Percentiles rank a stretch among this genome's conserved stretches.
phyloP scores from a whole-genome alignment of 2,329 filamentous ascomycete species.

The Chrysoporthe deuterocubensis region DNA sequence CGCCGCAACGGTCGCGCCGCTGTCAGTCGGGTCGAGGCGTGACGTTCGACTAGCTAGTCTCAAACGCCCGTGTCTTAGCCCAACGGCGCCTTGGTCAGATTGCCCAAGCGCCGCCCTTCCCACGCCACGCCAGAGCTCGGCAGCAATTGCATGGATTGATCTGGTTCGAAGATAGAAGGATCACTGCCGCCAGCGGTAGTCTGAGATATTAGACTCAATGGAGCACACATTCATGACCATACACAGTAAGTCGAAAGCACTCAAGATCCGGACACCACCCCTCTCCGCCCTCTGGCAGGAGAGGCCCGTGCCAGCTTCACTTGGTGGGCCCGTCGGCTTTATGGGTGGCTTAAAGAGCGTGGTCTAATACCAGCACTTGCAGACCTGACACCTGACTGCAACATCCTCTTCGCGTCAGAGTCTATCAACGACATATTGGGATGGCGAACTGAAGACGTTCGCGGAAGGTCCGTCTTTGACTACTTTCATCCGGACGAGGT shows the following conservation, averaged over 20 bases:
- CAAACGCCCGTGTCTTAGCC: conserved; percentile 25
- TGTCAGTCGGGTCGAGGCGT: conserved; percentile 29
- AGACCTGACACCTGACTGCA: conserved; percentile 78
- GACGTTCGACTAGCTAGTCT: conserved; percentile 19
- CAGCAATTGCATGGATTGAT: conserved; percentile 31
- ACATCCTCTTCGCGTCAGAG: conserved; percentile 81
- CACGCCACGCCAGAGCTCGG: conserved; percentile 16
- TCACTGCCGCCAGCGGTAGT: conserved; percentile 17
- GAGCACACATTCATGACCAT: conserved; percentile 92
- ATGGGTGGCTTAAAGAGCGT: neutral
- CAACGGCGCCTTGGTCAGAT: conserved; percentile 22
- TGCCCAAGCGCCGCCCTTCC: conserved; percentile 19
- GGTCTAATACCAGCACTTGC: conserved; percentile 25
- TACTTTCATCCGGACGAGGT: conserved; percentile 86
- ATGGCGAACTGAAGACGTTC: conserved; percentile 75
- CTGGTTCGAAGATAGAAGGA: conserved; percentile 29
- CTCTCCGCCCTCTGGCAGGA: too few relatives aligned
- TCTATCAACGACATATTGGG: conserved; percentile 84
- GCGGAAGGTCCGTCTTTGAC: conserved; percentile 78
- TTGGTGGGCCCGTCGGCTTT: neutral
- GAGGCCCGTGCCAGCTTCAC: neutral
- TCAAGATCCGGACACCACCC: neutral
- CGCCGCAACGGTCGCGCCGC: conserved; percentile 34
- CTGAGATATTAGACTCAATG: conserved; percentile 52
- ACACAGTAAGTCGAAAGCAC: conserved; percentile 65